Conservation (phyloP, 495 filamentous ascomycete species). For the Xylaria acuta region DNA sequence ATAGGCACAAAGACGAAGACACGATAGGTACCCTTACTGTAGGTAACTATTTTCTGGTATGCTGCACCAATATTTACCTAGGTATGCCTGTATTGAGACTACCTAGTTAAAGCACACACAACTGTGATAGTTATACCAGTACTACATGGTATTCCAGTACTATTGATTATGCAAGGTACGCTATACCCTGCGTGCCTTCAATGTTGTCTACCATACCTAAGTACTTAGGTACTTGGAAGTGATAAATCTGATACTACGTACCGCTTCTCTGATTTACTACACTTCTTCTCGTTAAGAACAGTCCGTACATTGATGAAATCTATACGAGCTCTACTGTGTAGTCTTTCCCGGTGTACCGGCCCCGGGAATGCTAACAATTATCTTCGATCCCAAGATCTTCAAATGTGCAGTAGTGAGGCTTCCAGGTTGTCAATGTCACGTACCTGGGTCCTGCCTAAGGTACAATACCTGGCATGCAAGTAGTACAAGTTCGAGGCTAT, state of each 20-base stretch:
- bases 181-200: not conserved
- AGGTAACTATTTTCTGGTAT: not conserved
- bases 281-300: not conserved
- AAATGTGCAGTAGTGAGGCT: not conserved
- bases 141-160: too few species aligned
- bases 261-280: not conserved
- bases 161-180: conserved; percentile 5
- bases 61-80: not conserved
- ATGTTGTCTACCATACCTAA: too few species aligned
- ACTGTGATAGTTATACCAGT: not conserved
- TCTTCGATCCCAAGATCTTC: not conserved
- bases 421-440: not conserved
- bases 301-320: not conserved
- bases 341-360: not conserved
- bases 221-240: not conserved
- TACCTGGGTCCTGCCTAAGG: not conserved
- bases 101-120: too few species aligned
- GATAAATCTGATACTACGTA: not conserved
- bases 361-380: not conserved
- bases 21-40: too few species aligned
- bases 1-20: not conserved
- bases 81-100: not conserved
- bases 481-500: not conserved
- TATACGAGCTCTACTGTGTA: not conserved
- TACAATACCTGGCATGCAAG: not conserved